Percentiles rank a stretch among this genome's conserved stretches.
Conservation (phyloP, 176 grass and related monocot species). For the Oropetium thomaeum region DNA sequence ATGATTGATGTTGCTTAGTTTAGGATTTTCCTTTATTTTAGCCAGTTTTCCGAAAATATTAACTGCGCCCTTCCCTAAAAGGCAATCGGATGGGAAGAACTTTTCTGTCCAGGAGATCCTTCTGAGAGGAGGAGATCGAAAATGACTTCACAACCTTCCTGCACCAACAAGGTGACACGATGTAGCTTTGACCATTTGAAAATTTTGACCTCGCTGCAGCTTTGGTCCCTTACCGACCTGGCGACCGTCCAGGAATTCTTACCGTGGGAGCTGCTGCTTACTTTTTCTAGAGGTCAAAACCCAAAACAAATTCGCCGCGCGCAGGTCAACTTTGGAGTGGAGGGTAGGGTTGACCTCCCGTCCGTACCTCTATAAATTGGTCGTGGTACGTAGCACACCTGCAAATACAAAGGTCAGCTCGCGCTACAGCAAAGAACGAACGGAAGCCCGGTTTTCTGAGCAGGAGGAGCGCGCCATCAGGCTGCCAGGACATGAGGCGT, state of each 20-base stretch:
- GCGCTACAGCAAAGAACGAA: not conserved
- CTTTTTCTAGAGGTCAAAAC: slow-evolving; percentile 7
- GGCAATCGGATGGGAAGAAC: not conserved
- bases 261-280: not conserved
- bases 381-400: not conserved
- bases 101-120: not conserved
- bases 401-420: not conserved
- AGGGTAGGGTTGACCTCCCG: not conserved
- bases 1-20: too few species aligned
- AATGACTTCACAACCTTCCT: not conserved
- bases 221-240: slow-evolving; percentile 2
- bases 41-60: too few species aligned
- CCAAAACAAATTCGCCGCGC: not conserved
- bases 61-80: not conserved
- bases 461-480: not conserved
- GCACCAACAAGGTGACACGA: not conserved
- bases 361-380: slow-evolving; percentile 12
- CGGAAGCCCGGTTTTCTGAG: not conserved
- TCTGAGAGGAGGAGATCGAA: not conserved
- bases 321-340: not conserved
- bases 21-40: not conserved
- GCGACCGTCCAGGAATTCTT: not conserved
- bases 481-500: slow-evolving; percentile 14
- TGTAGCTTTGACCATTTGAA: not conserved
- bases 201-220: slow-evolving; percentile 1